Percentiles rank a stretch among this genome's conserved stretches.
These are phyloP conservation scores for Penicillium sp. DNA, from an alignment of 2,329 filamentous ascomycete genomes.

Conservation along the genomic window DNA sequence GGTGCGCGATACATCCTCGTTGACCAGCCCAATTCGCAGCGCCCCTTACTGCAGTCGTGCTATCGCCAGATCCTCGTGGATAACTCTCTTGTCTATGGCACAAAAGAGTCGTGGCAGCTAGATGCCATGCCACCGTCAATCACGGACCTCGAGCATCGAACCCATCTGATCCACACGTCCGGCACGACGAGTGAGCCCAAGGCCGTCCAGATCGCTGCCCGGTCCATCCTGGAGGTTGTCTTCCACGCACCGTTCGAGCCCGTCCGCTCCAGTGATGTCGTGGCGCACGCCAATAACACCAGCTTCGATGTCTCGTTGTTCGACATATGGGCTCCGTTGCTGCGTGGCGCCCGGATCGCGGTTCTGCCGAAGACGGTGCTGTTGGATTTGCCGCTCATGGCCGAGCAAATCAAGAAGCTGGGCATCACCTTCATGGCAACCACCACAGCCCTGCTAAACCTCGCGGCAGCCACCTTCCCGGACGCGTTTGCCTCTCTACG, in stretches of 20 bases:
- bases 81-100: neutral
- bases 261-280: conserved; percentile 12
- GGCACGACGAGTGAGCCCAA: conserved; percentile 28
- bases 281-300: conserved; percentile 26
- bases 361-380: conserved; percentile 15
- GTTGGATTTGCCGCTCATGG: conserved; percentile 15
- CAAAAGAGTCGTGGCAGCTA: neutral
- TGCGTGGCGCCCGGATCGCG: conserved; percentile 21
- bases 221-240: conserved; percentile 24
- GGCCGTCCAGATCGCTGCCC: conserved; percentile 26
- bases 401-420: conserved; percentile 1
- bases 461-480: conserved; percentile 16
- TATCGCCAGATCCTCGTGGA: no score
- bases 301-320: conserved; percentile 32
- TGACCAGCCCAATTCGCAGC: conserved; percentile 3
- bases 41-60: neutral
- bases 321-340: conserved; percentile 27
- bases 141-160: conserved; percentile 1
- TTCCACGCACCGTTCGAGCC: conserved; percentile 19
- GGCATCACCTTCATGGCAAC: conserved; percentile 20
- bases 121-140: neutral
- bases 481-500: conserved; percentile 16
- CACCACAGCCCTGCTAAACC: conserved; percentile 21
- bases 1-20: conserved; percentile 14
- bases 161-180: conserved; percentile 27